Base-by-base conservation (phyloP, 441 rosid genomes). In the Pelargonium fulgidum region DNA sequence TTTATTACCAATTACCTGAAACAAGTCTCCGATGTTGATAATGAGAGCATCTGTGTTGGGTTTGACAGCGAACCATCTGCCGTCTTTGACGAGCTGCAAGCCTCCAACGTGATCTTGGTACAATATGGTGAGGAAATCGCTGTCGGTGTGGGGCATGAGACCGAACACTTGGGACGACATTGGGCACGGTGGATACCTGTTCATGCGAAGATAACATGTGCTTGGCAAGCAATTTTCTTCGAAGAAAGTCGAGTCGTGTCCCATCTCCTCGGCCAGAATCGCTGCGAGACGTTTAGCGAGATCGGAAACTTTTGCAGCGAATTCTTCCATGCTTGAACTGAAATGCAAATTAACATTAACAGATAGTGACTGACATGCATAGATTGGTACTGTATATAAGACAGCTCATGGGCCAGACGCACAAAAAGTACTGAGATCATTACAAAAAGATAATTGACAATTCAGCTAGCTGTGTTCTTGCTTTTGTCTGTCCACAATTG, bases 11-110 rank as follows among this genome's bases (percentile, higher is more conserved):
- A 29, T 29, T 29, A 45, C 16, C 87, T 87, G 88, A 79, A 80
- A 85, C 64, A 87, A 68, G 69, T 87, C 92, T 0, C 92, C 92
- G 13, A 87, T 71, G 76, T 85, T 87, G 65, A 87, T 77, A 4
- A 80, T 70, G 14, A 87, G 76, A 56, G 84, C 84, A 4, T 85
- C 70, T 0, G 80, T 78, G 50, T 73, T 76, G 20, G 92, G 88
- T 78, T 78, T 81, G 73, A 85, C 85, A 20, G 67, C 68, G 68
- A 83, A 41, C 92, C 92, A 87, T 70, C 67, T 76, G 29, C 86
- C 89, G 73, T 83, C 77, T 64, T 75, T 85, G 39, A 71, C 39
- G 71, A 85, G 17, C 67, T 87, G 85, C 73, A 85, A 66, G 3
- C 92, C 92, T 24, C 87, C 86, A 2, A 80, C 81, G 0, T 72